Evolutionary conservation across 2,329 filamentous ascomycete genomes (phyloP).

Genomic region (Hypoxylon sp.): DNA sequence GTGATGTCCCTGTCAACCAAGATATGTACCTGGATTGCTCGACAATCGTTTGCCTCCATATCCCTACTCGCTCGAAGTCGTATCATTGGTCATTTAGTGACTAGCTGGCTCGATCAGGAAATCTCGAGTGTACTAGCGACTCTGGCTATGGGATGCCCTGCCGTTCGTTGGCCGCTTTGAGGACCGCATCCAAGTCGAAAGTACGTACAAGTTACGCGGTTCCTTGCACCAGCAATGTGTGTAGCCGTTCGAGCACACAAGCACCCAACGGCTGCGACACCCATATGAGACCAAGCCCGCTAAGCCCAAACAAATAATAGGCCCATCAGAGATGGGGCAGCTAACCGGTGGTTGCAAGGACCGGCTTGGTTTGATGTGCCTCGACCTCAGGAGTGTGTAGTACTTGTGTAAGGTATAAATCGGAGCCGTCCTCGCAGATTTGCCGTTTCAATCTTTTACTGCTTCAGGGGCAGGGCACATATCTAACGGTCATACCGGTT

Average conservation of each 20-base stretch:
- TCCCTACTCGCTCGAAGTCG: neutral
- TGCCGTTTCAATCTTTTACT: conserved; percentile 9
- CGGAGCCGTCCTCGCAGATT: conserved; percentile 18
- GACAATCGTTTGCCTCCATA: neutral
- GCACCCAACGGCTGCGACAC: conserved; percentile 40
- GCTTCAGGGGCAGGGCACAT: conserved; percentile 15
- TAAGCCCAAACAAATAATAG: conserved; percentile 37
- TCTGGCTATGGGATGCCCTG: neutral
- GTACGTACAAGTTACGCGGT: conserved; percentile 21
- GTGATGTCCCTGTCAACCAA: neutral
- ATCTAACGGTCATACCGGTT: conserved; percentile 31
- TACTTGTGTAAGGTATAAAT: conserved; percentile 43
- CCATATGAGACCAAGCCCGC: conserved; percentile 26
- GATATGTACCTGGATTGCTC: neutral
- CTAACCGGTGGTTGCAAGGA: conserved; percentile 37
- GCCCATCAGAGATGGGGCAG: conserved; percentile 30
- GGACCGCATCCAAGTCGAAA: conserved; percentile 15
- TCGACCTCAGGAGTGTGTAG: conserved; percentile 34
- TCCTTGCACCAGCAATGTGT: conserved; percentile 35
- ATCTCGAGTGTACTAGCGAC: neutral
- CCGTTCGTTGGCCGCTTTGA: neutral
- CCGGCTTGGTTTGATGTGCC: conserved; percentile 19
- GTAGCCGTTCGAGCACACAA: conserved; percentile 31
- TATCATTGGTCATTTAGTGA: conserved; percentile 21
- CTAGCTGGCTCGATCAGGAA: conserved; percentile 21